Conservation (phyloP, 75 land plant species). For the Isoetes taiwanensis region DNA sequence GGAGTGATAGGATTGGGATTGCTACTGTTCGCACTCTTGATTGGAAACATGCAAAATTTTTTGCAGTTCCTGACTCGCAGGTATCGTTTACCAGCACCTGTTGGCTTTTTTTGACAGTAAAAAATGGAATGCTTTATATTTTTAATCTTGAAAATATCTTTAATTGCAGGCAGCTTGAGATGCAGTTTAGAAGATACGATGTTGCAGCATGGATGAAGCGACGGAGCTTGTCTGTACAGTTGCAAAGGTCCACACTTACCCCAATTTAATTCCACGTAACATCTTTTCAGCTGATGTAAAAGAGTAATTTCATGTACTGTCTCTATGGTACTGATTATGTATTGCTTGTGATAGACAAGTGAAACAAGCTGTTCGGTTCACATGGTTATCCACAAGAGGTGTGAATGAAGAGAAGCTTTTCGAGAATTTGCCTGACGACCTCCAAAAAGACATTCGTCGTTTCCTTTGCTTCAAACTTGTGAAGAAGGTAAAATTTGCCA, state of each 20-base stretch:
- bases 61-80: neutral
- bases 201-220: constrained; percentile 1
- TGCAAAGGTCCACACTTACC: neutral
- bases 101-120: no score
- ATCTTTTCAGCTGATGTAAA: neutral
- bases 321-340: no score
- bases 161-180: constrained; percentile 3
- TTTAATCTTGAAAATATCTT: neutral
- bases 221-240: neutral
- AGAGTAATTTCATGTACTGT: neutral
- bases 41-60: constrained; percentile 8
- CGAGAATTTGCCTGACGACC: neutral
- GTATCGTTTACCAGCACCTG: no score
- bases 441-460: constrained; percentile 1
- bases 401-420: neutral
- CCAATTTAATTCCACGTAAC: no score
- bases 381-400: constrained; percentile 5
- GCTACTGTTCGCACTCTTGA: constrained; percentile 4
- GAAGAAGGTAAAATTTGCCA: neutral
- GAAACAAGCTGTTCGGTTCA: neutral
- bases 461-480: constrained; percentile 2
- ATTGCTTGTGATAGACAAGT: neutral
- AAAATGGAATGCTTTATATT: neutral
- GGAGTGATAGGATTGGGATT: constrained; percentile 6
- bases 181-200: constrained; percentile 4